These are phyloP conservation scores for Plasmodium blacklocki DNA, from an alignment of 169 alveolate genomes.

Conservation along the genomic window DNA sequence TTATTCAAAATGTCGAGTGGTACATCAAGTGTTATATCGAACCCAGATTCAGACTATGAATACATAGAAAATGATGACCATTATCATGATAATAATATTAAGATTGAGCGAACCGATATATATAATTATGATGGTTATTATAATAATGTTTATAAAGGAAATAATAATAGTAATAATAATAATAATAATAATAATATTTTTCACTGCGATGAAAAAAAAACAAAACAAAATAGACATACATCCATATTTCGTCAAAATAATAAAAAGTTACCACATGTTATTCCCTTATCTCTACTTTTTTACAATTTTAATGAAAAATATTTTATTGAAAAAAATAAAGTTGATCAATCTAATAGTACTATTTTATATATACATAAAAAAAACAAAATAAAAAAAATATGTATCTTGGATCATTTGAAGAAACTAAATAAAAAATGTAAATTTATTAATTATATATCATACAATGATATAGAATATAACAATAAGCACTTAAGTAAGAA, in stretches of 20 bases:
- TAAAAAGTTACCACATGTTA: slow-evolving; percentile 36
- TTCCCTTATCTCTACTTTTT: slow-evolving; percentile 50
- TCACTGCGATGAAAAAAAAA: background rate
- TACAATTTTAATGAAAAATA: slow-evolving; percentile 20
- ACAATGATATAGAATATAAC: slow-evolving; percentile 19
- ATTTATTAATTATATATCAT: slow-evolving; percentile 47
- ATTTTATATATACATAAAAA: slow-evolving; percentile 49
- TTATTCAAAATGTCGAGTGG: slow-evolving; percentile 6
- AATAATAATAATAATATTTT: background rate
- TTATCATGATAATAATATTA: too few species aligned
- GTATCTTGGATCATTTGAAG: slow-evolving; percentile 45
- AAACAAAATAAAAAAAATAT: slow-evolving; percentile 53
- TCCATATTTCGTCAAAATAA: background rate
- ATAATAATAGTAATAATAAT: background rate
- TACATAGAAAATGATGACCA: too few species aligned
- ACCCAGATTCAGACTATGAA: too few species aligned
- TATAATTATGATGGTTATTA: too few species aligned
- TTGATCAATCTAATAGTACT: slow-evolving; percentile 26
- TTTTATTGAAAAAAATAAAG: slow-evolving; percentile 37
- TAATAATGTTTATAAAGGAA: too few species aligned
- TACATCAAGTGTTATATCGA: too few species aligned
- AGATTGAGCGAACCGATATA: too few species aligned
- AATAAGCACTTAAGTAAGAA: background rate
- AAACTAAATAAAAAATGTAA: slow-evolving; percentile 46
- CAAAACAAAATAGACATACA: background rate